A percentile compares a stretch with the other conserved stretches of the same genome.
Conservation (phyloP, 106 monocot genomes). For the Ottelia alismoides region DNA sequence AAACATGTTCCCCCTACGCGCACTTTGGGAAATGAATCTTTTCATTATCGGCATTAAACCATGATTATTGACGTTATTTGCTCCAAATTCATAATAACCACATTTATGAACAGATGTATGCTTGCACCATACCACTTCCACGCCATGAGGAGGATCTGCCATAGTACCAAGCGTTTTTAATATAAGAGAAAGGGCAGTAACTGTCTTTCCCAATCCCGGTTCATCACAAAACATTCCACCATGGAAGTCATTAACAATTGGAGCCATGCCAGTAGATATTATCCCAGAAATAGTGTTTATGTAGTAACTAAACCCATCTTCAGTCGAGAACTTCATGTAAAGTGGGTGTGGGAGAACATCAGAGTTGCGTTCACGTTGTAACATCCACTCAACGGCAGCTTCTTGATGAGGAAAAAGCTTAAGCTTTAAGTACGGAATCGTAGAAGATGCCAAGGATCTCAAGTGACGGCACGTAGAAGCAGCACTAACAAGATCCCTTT, state of each 20-base stretch:
- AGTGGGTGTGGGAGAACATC: conserved; percentile 53
- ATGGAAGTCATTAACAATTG: conserved; percentile 57
- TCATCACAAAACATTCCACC: conserved; percentile 99
- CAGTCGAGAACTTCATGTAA: conserved; percentile 52
- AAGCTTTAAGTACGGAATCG: conserved; percentile 80
- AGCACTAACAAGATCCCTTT: conserved; percentile 58
- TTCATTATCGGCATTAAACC: too few relatives aligned
- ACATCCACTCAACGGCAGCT: conserved; percentile 96
- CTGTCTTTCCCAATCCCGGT: conserved; percentile 91
- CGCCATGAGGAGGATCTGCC: conserved; percentile 68
- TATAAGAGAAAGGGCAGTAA: conserved; percentile 89
- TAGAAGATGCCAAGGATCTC: conserved; percentile 41
- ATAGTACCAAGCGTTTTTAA: conserved; percentile 82
- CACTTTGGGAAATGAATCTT: too few relatives aligned
- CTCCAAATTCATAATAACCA: conserved; percentile 77
- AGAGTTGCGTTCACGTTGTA: conserved; percentile 55
- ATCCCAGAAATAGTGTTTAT: conserved; percentile 70
- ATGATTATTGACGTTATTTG: conserved; percentile 15
- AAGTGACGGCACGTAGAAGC: conserved; percentile 69
- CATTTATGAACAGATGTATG: conserved; percentile 38
- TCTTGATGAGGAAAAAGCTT: conserved; percentile 94
- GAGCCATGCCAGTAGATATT: conserved; percentile 41
- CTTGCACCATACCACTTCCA: conserved; percentile 67
- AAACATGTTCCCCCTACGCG: too few relatives aligned
- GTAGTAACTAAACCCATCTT: conserved; percentile 59